A percentile compares a stretch with the other conserved stretches of the same genome.
Evolutionary conservation across 2,329 filamentous ascomycete genomes (phyloP).

Genomic region (Aureobasidium pullulans): DNA sequence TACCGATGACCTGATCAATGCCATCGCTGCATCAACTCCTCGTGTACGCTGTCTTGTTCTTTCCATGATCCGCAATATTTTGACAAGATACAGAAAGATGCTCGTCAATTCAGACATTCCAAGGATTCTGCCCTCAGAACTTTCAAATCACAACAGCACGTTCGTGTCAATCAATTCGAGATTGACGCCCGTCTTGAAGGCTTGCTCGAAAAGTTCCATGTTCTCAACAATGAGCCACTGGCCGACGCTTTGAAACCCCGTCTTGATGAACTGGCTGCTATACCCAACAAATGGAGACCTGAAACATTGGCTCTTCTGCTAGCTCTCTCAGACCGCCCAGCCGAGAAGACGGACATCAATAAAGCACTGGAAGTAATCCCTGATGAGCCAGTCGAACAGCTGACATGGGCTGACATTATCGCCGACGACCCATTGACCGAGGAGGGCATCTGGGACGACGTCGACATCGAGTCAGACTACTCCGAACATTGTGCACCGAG

Average conservation of each 20-base stretch:
- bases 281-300: slow-evolving; percentile 60
- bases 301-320: slow-evolving; percentile 74
- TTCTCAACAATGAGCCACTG: slow-evolving; percentile 71
- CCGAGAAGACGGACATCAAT: slow-evolving; percentile 57
- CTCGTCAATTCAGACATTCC: slow-evolving; percentile 27
- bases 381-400: slow-evolving; percentile 34
- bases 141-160: slow-evolving; percentile 35
- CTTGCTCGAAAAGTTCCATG: slow-evolving; percentile 77
- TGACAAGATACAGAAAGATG: slow-evolving; percentile 14
- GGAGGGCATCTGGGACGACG: slow-evolving; percentile 61
- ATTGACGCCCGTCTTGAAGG: slow-evolving; percentile 34
- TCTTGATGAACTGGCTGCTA: slow-evolving; percentile 50
- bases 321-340: slow-evolving; percentile 72
- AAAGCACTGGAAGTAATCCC: slow-evolving; percentile 31
- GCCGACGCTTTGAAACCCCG: slow-evolving; percentile 60
- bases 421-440: slow-evolving; percentile 67
- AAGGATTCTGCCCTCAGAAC: slow-evolving; percentile 33
- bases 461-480: slow-evolving; percentile 58
- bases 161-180: slow-evolving; percentile 43
- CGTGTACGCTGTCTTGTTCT: background rate
- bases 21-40: slow-evolving; percentile 40
- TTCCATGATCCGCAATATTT: background rate
- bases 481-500: slow-evolving; percentile 52
- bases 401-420: slow-evolving; percentile 76
- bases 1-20: slow-evolving; percentile 63